Evolutionary conservation across 331 rosid genomes (phyloP).

Genomic region (Erythrophleum ivorense): DNA sequence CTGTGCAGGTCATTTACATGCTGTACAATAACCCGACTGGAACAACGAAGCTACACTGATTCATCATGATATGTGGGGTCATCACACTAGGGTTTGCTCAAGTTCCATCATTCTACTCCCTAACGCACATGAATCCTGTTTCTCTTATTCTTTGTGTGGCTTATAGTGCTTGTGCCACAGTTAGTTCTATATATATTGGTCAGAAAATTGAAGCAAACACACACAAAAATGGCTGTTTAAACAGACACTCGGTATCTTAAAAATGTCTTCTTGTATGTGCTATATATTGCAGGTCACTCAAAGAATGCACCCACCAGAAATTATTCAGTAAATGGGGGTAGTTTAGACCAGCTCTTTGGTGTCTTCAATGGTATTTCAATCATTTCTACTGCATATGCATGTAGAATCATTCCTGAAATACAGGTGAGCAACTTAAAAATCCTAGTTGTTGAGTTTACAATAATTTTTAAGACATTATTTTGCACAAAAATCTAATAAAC

Average conservation of each 20-base stretch:
- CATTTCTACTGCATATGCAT: slow-evolving; percentile 67
- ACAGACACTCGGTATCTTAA: slow-evolving; percentile 13
- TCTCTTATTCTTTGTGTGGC: slow-evolving; percentile 66
- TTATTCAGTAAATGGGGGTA: slow-evolving; percentile 57
- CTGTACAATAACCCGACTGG: slow-evolving; percentile 64
- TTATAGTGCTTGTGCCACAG: slow-evolving; percentile 55
- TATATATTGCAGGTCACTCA: slow-evolving; percentile 55
- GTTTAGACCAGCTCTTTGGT: slow-evolving; percentile 48
- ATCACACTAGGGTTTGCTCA: slow-evolving; percentile 70
- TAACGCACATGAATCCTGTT: slow-evolving; percentile 70
- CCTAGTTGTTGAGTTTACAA: too few species aligned
- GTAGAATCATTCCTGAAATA: slow-evolving; percentile 86
- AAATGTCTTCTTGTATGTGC: neutral
- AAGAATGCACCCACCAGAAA: slow-evolving; percentile 55
- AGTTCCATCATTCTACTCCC: slow-evolving; percentile 87
- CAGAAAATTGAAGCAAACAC: slow-evolving; percentile 30
- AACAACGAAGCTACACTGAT: slow-evolving; percentile 68
- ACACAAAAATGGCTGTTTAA: slow-evolving; percentile 9
- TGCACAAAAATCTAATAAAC: too few species aligned
- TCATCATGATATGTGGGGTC: slow-evolving; percentile 62
- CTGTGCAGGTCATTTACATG: slow-evolving; percentile 65
- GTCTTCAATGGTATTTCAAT: slow-evolving; percentile 77
- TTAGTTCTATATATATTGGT: slow-evolving; percentile 74
- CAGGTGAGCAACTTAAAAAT: slow-evolving; percentile 50
- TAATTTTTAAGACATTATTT: too few species aligned